A percentile compares a stretch with the other conserved stretches of the same genome.
Evolutionary conservation across 176 grass and related monocot species (phyloP).

Genomic region (Oryza meridionalis): DNA sequence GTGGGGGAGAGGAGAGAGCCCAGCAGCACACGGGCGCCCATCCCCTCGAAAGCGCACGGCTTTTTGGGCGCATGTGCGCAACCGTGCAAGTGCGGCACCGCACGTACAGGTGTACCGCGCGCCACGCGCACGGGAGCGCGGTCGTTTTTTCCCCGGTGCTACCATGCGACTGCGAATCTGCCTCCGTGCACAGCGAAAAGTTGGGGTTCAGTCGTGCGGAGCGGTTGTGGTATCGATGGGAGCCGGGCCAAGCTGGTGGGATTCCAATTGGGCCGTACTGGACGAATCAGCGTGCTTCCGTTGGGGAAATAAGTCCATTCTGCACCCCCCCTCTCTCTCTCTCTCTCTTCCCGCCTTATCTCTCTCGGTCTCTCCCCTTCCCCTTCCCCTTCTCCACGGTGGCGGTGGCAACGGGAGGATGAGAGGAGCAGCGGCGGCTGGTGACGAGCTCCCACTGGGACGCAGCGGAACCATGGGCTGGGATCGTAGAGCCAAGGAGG

Average conservation of each 20-base stretch:
- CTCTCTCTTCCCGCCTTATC: no score
- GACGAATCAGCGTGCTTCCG: no score
- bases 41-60: not conserved
- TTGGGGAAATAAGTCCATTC: not conserved
- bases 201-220: not conserved
- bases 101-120: not conserved
- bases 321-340: no score
- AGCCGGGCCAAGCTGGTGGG: not conserved
- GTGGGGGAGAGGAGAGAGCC: not conserved
- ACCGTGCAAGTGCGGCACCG: not conserved
- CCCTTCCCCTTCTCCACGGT: no score
- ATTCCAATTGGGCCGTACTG: not conserved
- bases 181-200: not conserved
- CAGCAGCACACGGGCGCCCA: not conserved
- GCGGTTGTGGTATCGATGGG: not conserved
- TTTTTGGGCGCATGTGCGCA: not conserved
- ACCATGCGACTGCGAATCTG: not conserved
- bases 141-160: not conserved
- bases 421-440: no score
- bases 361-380: no score
- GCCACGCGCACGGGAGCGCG: not conserved
- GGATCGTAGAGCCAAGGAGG: no score
- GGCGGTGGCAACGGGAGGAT: no score
- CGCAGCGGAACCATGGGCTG: no score
- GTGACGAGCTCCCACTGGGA: no score